Evolutionary conservation across 2,329 filamentous ascomycete genomes (phyloP), one percentile per base, ranked within the genome.

Genomic region (Pseudogymnoascus sp.): DNA sequence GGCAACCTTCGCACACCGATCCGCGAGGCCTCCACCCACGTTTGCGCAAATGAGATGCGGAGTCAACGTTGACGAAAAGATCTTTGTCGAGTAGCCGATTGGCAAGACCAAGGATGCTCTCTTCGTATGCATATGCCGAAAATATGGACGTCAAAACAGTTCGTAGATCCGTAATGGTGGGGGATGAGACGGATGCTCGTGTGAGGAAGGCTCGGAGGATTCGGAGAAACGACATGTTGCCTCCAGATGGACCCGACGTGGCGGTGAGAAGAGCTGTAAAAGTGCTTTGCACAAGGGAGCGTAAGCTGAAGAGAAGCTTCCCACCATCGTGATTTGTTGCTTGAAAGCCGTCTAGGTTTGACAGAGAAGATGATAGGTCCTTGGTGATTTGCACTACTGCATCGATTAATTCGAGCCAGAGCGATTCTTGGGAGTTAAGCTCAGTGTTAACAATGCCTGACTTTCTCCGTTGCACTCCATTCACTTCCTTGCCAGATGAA

Each of bases 91-190:
- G 79, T 60, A 99, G 84, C 3, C 87, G 82, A 70, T 92, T 95
- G 0, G 94, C 90, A 2, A 99, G 82, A 1, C 82, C 80, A 18
- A 99, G 80, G 13, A 99, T 89, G 0, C 89, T 92, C 71, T 92
- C 89, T 72, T 99, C 94, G 70, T 97, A 96, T 0, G 91, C 87
- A 71, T 99, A 99, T 0, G 94, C 92, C 0, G 92, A 85, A 74
- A 99, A 97, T 60, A 99, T 92, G 10, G 92, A 94, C 0, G 84
- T 79, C 1, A 99, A 81, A 0, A 97, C 92, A 5, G 83, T 82
- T 45, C 94, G 87, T 2, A 99, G 80, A 70, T 97, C 91, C 1
- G 90, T 86, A 1, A 99, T 78, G 10, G 89, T 95, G 0, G 94
- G 92, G 0, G 91, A 95, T 15, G 86, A 85, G 21, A 83, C 81